These are phyloP conservation scores for Panaeolus papilionaceus DNA, from an alignment of 768 basidiomycete genomes.

Conservation along the genomic window DNA sequence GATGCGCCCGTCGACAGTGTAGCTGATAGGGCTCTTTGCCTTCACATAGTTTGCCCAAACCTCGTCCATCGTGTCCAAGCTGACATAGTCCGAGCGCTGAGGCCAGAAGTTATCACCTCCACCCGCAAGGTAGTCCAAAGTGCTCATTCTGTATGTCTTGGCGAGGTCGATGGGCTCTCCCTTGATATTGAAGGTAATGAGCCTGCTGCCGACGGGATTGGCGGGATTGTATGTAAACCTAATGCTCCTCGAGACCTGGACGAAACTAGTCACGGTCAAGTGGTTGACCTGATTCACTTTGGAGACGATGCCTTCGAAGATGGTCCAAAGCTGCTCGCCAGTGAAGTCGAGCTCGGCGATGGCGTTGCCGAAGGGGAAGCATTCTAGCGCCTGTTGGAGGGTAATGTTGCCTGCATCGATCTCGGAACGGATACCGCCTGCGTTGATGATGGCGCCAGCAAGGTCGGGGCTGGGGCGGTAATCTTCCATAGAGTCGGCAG, in stretches of 20 bases:
- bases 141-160: slow-evolving; percentile 37
- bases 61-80: slow-evolving; percentile 40
- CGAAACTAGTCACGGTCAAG: slow-evolving; percentile 43
- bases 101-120: slow-evolving; percentile 45
- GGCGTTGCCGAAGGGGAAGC: slow-evolving; percentile 51
- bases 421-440: slow-evolving; percentile 47
- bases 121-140: slow-evolving; percentile 40
- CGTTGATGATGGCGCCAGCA: slow-evolving; percentile 47
- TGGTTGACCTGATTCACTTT: slow-evolving; percentile 35
- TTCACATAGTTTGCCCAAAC: slow-evolving; percentile 39
- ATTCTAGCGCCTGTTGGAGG: slow-evolving; percentile 43
- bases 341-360: slow-evolving; percentile 47
- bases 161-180: slow-evolving; percentile 32
- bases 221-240: slow-evolving; percentile 39
- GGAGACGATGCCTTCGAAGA: slow-evolving; percentile 47
- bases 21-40: slow-evolving; percentile 31
- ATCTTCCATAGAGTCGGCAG: slow-evolving; percentile 48
- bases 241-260: slow-evolving; percentile 47
- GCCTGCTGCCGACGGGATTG: slow-evolving; percentile 33
- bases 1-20: slow-evolving; percentile 32
- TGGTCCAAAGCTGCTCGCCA: slow-evolving; percentile 46
- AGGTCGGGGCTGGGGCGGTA: slow-evolving; percentile 34
- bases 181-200: slow-evolving; percentile 37
- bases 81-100: slow-evolving; percentile 31
- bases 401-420: slow-evolving; percentile 49